These are phyloP conservation scores for Penicillium chermesinum DNA, from an alignment of 495 filamentous ascomycete species.

Conservation along the genomic window DNA sequence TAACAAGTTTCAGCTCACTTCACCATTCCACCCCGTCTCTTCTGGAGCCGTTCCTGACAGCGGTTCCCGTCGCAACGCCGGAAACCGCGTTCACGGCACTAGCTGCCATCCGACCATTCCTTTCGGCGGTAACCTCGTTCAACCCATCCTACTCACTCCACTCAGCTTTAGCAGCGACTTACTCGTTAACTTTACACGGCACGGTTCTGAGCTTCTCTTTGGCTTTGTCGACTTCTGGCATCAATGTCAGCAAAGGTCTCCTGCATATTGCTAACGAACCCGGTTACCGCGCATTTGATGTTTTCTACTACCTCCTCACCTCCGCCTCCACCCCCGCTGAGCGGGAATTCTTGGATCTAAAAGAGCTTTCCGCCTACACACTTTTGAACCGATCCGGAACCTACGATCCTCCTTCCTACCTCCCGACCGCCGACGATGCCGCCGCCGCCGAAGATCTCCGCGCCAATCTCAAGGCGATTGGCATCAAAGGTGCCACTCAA, in stretches of 20 bases:
- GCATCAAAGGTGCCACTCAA: constrained; percentile 80
- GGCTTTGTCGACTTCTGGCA: constrained; percentile 78
- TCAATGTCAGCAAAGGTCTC: constrained; percentile 77
- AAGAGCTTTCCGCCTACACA: constrained; percentile 69
- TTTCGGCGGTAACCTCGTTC: constrained; percentile 78
- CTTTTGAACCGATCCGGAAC: constrained; percentile 79
- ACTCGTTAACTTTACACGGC: constrained; percentile 77
- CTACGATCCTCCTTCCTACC: constrained; percentile 80
- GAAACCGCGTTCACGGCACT: constrained; percentile 68
- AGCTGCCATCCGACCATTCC: constrained; percentile 74
- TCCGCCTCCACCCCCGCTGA: constrained; percentile 86
- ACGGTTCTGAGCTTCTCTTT: constrained; percentile 69
- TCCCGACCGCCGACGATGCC: constrained; percentile 89
- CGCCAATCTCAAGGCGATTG: constrained; percentile 74
- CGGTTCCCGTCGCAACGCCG: constrained; percentile 74
- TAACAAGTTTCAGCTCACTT: constrained; percentile 57
- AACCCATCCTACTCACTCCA: constrained; percentile 84
- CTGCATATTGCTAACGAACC: constrained; percentile 72
- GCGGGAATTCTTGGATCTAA: constrained; percentile 82
- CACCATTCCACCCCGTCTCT: constrained; percentile 85
- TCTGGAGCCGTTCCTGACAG: constrained; percentile 71
- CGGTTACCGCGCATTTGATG: constrained; percentile 93
- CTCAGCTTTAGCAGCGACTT: constrained; percentile 70
- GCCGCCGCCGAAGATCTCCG: constrained; percentile 93
- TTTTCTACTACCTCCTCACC: constrained; percentile 94